Percentiles rank a stretch among this genome's conserved stretches.
Conservation (phyloP, 352 stramenopile genomes). For the Globisporangium radiosum region DNA sequence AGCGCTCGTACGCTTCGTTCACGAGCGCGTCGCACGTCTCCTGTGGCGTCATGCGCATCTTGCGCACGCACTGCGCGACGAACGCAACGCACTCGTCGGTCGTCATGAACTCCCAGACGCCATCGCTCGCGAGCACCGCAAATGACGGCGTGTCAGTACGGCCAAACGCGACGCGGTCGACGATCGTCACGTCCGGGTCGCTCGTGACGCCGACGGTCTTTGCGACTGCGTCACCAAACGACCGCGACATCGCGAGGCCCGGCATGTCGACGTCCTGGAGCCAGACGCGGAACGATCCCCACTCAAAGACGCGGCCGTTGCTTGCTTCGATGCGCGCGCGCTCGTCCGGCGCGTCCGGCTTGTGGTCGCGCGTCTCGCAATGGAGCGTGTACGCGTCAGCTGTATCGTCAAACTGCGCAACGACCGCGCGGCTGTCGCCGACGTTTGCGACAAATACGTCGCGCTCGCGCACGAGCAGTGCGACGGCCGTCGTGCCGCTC, state of each 20-base stretch:
- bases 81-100: constrained; percentile 66
- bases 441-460: constrained; percentile 71
- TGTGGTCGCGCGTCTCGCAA: constrained; percentile 74
- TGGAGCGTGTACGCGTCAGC: constrained; percentile 39
- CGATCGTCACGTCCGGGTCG: constrained; percentile 50
- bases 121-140: constrained; percentile 70
- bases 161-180: constrained; percentile 31
- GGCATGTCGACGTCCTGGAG: constrained; percentile 82
- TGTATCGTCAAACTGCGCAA: constrained; percentile 31
- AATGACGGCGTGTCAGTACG: constrained; percentile 30
- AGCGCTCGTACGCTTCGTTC: constrained; percentile 61
- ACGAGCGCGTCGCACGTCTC: constrained; percentile 59
- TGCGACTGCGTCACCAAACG: constrained; percentile 71
- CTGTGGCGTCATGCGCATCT: constrained; percentile 46
- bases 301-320: constrained; percentile 81
- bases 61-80: constrained; percentile 40
- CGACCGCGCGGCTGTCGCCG: constrained; percentile 63
- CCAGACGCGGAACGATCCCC: constrained; percentile 74
- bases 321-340: constrained; percentile 53
- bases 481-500: constrained; percentile 69
- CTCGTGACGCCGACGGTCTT: constrained; percentile 73
- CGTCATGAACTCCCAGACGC: constrained; percentile 83
- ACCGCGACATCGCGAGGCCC: constrained; percentile 79
- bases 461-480: constrained; percentile 45
- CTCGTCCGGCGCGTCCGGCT: constrained; percentile 65